A percentile compares a stretch with the other conserved stretches of the same genome.
These are phyloP conservation scores for Colletotrichum salicis DNA, from an alignment of 2,329 filamentous ascomycete genomes.

Conservation along the genomic window DNA sequence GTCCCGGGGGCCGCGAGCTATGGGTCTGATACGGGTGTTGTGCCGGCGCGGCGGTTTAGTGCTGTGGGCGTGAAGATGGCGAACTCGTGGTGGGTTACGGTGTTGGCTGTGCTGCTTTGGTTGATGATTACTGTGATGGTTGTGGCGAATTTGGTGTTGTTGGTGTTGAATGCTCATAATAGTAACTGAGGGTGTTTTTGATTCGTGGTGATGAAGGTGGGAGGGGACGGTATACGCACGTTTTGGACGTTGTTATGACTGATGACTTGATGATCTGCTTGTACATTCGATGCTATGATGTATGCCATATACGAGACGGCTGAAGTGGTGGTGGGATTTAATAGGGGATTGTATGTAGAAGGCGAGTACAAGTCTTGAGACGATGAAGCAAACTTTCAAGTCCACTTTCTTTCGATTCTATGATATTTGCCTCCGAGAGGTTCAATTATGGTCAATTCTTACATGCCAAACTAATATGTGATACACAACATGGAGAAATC, in stretches of 20 bases:
- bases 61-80: conserved; percentile 68
- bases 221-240: neutral
- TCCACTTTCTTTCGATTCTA: neutral
- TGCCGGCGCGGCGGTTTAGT: conserved; percentile 37
- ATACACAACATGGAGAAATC: too few relatives aligned
- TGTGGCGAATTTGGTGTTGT: conserved; percentile 75
- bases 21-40: conserved; percentile 18
- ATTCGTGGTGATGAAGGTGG: neutral
- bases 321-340: neutral
- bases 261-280: neutral
- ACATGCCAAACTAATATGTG: too few relatives aligned
- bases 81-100: conserved; percentile 74
- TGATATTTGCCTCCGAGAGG: neutral
- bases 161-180: conserved; percentile 48
- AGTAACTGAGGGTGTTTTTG: neutral
- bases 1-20: conserved; percentile 31
- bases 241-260: neutral
- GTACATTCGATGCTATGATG: neutral
- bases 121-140: conserved; percentile 81
- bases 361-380: neutral
- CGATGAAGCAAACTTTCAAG: neutral
- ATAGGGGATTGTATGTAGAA: neutral
- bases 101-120: conserved; percentile 72
- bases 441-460: too few relatives aligned
- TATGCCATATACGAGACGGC: neutral